Percentiles rank a stretch among this genome's conserved stretches.
Conservation (phyloP, 176 grass and related monocot genomes). For the Juncus inflexus region DNA sequence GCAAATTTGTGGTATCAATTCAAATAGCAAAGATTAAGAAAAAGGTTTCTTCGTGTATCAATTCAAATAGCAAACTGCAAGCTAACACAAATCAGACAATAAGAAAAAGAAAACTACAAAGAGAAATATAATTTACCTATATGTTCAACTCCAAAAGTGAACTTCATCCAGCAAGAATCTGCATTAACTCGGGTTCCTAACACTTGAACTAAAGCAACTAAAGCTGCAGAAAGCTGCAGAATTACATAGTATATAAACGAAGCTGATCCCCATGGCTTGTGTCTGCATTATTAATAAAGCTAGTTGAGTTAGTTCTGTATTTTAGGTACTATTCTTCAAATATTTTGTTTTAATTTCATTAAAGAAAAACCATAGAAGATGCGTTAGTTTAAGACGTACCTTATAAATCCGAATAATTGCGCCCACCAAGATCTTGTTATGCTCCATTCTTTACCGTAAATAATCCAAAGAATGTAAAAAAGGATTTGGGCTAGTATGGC, state of each 20-base stretch:
- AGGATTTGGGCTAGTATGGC: slow-evolving; percentile 62
- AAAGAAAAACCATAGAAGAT: background rate
- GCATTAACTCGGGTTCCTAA: slow-evolving; percentile 58
- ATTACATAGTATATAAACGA: slow-evolving; percentile 78
- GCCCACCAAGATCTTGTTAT: slow-evolving; percentile 66
- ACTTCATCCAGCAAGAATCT: slow-evolving; percentile 79
- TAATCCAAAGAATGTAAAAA: slow-evolving; percentile 79
- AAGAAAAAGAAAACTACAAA: background rate
- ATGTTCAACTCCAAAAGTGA: slow-evolving; percentile 55
- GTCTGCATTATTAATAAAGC: slow-evolving; percentile 51
- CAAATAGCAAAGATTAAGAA: no score
- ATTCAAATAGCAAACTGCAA: no score
- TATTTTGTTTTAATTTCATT: no score
- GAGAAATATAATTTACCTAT: slow-evolving; percentile 50
- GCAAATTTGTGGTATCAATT: no score
- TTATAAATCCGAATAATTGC: slow-evolving; percentile 71
- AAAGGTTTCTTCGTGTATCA: no score
- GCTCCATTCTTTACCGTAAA: slow-evolving; percentile 62
- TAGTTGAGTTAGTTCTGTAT: no score
- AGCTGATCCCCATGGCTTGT: slow-evolving; percentile 61
- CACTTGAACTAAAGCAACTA: slow-evolving; percentile 76
- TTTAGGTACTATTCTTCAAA: no score
- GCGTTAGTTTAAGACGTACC: slow-evolving; percentile 39
- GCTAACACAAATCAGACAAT: no score
- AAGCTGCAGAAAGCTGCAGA: slow-evolving; percentile 62